Conservation (phyloP, 352 stramenopile genomes). For the Phytophthora syringae region DNA sequence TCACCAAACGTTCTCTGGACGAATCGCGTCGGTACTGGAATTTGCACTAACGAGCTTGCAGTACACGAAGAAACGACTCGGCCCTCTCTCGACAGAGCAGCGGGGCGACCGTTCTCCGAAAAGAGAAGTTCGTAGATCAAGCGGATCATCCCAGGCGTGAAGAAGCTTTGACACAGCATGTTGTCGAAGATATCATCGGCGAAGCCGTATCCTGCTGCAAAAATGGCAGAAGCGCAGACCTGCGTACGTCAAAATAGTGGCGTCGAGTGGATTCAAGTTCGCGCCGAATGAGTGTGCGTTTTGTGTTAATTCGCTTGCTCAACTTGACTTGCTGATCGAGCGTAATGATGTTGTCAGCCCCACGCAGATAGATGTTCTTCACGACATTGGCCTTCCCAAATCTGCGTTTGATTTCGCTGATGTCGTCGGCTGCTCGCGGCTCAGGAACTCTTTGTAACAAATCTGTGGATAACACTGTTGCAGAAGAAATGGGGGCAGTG, state of each 20-base stretch:
- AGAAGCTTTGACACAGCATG: conserved; percentile 77
- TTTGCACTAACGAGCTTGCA: conserved; percentile 62
- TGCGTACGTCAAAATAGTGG: conserved; percentile 52
- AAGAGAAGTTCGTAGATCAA: conserved; percentile 76
- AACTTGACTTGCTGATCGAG: conserved; percentile 48
- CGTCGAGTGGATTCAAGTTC: conserved; percentile 51
- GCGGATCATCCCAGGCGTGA: conserved; percentile 62
- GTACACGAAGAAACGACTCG: conserved; percentile 10
- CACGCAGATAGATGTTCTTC: conserved; percentile 36
- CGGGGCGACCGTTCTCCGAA: conserved; percentile 52
- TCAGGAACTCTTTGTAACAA: conserved; percentile 10
- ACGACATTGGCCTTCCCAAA: conserved; percentile 27
- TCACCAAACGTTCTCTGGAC: conserved; percentile 56
- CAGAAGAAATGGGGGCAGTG: conserved; percentile 13
- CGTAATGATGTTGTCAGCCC: conserved; percentile 40
- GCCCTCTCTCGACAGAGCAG: conserved; percentile 17
- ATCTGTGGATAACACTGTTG: conserved; percentile 2
- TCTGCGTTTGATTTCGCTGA: conserved; percentile 25
- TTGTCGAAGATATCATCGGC: conserved; percentile 76
- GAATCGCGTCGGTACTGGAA: conserved; percentile 52
- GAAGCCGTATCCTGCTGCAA: conserved; percentile 69
- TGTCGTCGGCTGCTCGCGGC: conserved; percentile 13
- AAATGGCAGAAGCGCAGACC: conserved; percentile 57
- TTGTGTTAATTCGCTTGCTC: conserved; percentile 47
- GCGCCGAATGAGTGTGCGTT: conserved; percentile 45